phyloP scores from a whole-genome alignment of 2,329 filamentous ascomycete genomes.

The Trichoderma sp. region DNA sequence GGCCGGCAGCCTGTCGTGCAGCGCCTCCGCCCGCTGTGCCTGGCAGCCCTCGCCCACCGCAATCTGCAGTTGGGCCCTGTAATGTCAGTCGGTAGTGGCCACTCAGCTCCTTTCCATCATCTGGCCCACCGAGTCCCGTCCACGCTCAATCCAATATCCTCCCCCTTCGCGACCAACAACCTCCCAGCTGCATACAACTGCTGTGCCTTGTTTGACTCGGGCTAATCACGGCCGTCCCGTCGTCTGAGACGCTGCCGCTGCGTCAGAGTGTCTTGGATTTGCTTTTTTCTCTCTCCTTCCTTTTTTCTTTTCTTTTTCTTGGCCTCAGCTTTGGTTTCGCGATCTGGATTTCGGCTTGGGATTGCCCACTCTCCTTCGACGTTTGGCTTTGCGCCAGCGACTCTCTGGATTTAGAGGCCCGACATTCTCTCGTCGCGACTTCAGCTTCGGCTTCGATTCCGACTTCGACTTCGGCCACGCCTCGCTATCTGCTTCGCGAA shows the following conservation, averaged over 20 bases:
- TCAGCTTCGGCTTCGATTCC: not conserved
- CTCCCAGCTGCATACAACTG: conserved; percentile 2
- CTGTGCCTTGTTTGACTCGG: conserved; percentile 11
- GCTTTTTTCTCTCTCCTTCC: not conserved
- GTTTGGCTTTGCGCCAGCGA: conserved; percentile 12
- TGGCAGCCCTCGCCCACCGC: conserved; percentile 22
- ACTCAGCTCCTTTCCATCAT: conserved; percentile 18
- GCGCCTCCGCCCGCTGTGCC: conserved; percentile 21
- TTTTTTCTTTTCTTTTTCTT: not conserved
- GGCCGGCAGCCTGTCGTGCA: conserved; percentile 1
- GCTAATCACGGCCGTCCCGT: conserved; percentile 25
- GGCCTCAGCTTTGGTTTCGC: conserved; percentile 14
- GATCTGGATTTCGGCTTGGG: conserved; percentile 1
- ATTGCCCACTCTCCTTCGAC: not conserved
- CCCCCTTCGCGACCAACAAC: conserved; percentile 14
- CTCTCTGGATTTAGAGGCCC: not conserved
- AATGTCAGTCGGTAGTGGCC: not conserved
- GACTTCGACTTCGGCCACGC: not conserved
- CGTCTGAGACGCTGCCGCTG: conserved; percentile 24
- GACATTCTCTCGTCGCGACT: conserved; percentile 19
- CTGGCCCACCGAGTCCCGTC: not conserved
- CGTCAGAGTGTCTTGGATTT: conserved; percentile 9
- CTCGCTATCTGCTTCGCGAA: not conserved
- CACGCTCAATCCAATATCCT: not conserved
- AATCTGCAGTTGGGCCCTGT: conserved; percentile 25